Evolutionary conservation across 2,329 filamentous ascomycete genomes (phyloP).

Genomic region (Talaromyces sp.): DNA sequence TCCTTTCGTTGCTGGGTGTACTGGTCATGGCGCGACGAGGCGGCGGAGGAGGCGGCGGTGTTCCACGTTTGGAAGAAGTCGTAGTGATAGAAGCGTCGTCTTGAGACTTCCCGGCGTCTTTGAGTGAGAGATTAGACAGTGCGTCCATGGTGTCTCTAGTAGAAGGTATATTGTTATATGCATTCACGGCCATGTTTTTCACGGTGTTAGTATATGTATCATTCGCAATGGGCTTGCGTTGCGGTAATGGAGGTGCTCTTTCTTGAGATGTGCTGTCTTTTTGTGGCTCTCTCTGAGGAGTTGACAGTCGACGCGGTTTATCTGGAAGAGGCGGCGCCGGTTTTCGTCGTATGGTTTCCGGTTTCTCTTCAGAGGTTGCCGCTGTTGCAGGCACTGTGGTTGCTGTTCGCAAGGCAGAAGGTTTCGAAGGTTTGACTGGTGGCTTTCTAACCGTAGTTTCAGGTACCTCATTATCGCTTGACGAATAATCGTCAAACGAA

Average conservation of each 20-base stretch:
- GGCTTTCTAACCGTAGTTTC: conserved; percentile 22
- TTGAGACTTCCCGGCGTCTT: not conserved
- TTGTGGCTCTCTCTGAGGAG: conserved; percentile 11
- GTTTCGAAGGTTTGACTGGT: conserved; percentile 43
- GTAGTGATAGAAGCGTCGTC: conserved; percentile 1
- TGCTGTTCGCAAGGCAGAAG: conserved; percentile 35
- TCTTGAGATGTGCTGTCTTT: conserved; percentile 16
- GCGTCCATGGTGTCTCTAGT: conserved; percentile 12
- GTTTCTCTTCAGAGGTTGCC: conserved; percentile 14
- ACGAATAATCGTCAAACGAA: conserved; percentile 24
- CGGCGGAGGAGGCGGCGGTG: conserved; percentile 20
- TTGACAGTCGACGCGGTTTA: conserved; percentile 26
- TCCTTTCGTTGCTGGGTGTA: not conserved
- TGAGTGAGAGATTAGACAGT: conserved; percentile 9
- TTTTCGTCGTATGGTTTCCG: conserved; percentile 28
- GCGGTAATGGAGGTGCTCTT: conserved; percentile 22
- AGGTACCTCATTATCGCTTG: conserved; percentile 20
- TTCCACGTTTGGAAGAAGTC: conserved; percentile 18
- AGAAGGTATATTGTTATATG: conserved; percentile 18
- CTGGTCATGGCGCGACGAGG: conserved; percentile 17
- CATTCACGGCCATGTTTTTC: conserved; percentile 15
- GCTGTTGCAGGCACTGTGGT: conserved; percentile 17
- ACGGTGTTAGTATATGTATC: conserved; percentile 15
- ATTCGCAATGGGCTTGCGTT: conserved; percentile 12
- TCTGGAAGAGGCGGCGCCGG: conserved; percentile 33